Evolutionary conservation across 768 basidiomycete species (phyloP).

Genomic region (Leccinum boreale): DNA sequence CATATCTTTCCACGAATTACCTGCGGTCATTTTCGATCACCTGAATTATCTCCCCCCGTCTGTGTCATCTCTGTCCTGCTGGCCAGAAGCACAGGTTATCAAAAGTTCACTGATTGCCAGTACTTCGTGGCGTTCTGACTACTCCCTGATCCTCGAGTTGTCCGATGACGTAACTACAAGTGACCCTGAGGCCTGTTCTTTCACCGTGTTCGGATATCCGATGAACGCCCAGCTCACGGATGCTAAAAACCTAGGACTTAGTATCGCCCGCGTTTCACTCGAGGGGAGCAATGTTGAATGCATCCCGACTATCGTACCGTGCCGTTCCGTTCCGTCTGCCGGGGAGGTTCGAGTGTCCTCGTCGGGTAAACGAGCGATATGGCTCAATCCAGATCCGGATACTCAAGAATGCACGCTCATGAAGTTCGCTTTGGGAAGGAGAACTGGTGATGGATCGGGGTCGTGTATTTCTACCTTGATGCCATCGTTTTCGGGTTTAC

Average conservation of each 20-base stretch:
- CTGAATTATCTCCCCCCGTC: background rate
- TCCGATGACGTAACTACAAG: constrained; percentile 12
- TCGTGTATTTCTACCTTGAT: constrained; percentile 34
- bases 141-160: constrained; percentile 4
- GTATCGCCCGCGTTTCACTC: constrained; percentile 13
- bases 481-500: constrained; percentile 46
- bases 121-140: constrained; percentile 14
- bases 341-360: constrained; percentile 16
- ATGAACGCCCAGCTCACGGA: background rate
- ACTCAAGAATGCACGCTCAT: constrained; percentile 45
- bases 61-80: constrained; percentile 1
- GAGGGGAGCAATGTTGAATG: constrained; percentile 6
- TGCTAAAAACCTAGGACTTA: background rate
- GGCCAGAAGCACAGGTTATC: constrained; percentile 13
- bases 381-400: constrained; percentile 11
- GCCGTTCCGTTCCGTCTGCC: constrained; percentile 6
- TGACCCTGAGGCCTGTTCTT: constrained; percentile 5
- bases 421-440: constrained; percentile 41
- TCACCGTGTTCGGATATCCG: constrained; percentile 14
- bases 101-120: constrained; percentile 7
- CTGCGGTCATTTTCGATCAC: constrained; percentile 9
- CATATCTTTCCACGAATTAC: constrained; percentile 16
- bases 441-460: constrained; percentile 1
- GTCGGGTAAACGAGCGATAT: constrained; percentile 21
- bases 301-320: constrained; percentile 1